phyloP scores from a whole-genome alignment of 2,329 filamentous ascomycete genomes.

The Calycina herbarum region DNA sequence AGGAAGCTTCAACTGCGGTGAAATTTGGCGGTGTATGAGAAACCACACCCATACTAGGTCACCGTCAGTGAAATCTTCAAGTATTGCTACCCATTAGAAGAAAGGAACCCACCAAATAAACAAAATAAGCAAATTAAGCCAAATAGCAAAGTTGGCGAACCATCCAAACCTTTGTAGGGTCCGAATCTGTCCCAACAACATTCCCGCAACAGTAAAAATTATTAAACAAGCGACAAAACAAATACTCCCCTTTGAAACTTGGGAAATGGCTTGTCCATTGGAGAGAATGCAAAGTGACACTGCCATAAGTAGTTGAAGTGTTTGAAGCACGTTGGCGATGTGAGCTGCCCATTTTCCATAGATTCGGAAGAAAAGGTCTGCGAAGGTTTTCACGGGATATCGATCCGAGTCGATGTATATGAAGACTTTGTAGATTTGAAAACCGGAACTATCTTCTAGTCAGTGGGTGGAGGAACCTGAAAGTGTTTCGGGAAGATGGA shows the following conservation, averaged over 20 bases:
- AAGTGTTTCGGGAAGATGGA: too few species aligned
- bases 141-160: constrained; percentile 57
- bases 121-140: constrained; percentile 55
- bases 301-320: constrained; percentile 50
- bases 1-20: constrained; percentile 35
- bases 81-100: neutral
- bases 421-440: constrained; percentile 31
- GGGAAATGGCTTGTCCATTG: constrained; percentile 54
- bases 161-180: constrained; percentile 55
- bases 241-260: constrained; percentile 47
- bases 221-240: constrained; percentile 56
- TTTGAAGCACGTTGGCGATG: constrained; percentile 49
- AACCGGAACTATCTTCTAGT: constrained; percentile 22
- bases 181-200: constrained; percentile 55
- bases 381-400: constrained; percentile 31
- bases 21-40: constrained; percentile 39
- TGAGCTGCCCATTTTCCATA: constrained; percentile 48
- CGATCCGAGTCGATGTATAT: constrained; percentile 29
- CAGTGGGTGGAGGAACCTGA: neutral
- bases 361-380: constrained; percentile 45
- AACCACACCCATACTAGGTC: constrained; percentile 14
- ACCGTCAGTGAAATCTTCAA: constrained; percentile 10
- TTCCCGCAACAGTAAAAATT: constrained; percentile 50
- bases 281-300: constrained; percentile 53
- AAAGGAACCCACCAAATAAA: constrained; percentile 43